Evolutionary conservation across 2,329 filamentous ascomycete species (phyloP).

Genomic region (Bipolaris victoriae): DNA sequence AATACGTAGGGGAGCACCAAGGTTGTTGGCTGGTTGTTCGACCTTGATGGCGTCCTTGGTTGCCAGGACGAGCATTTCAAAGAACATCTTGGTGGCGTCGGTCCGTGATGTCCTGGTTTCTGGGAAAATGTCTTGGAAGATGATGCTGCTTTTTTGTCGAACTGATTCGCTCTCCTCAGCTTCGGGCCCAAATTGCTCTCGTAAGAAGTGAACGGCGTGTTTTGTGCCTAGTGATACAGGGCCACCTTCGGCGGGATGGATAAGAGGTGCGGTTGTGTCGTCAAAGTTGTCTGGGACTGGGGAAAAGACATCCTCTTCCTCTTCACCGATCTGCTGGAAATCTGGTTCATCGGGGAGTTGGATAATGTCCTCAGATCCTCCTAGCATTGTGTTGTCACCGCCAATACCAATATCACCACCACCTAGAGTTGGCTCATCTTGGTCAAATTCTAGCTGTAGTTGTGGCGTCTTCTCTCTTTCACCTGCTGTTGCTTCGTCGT

Average conservation of each 20-base stretch:
- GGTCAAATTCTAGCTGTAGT: constrained; percentile 65
- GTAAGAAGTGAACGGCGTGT: constrained; percentile 91
- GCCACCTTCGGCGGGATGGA: constrained; percentile 82
- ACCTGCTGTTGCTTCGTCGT: constrained; percentile 58
- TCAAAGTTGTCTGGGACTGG: constrained; percentile 68
- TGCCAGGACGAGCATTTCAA: constrained; percentile 91
- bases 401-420: constrained; percentile 53
- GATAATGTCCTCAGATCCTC: constrained; percentile 34
- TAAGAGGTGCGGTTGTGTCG: constrained; percentile 74
- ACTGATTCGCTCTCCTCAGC: constrained; percentile 70
- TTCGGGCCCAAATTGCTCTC: constrained; percentile 81
- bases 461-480: constrained; percentile 69
- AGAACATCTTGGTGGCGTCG: constrained; percentile 99
- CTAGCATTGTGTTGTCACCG: constrained; percentile 41
- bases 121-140: constrained; percentile 91
- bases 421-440: constrained; percentile 57
- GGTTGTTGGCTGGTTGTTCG: constrained; percentile 73
- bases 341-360: constrained; percentile 38
- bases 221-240: constrained; percentile 90
- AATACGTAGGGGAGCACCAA: constrained; percentile 82
- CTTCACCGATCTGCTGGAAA: constrained; percentile 36
- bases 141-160: constrained; percentile 75
- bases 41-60: constrained; percentile 99
- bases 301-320: constrained; percentile 48
- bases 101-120: constrained; percentile 80